Evolutionary conservation across 2,329 filamentous ascomycete genomes (phyloP), one percentile per base, ranked within the genome.

Genomic region (Cordyceps fumosorosea): DNA sequence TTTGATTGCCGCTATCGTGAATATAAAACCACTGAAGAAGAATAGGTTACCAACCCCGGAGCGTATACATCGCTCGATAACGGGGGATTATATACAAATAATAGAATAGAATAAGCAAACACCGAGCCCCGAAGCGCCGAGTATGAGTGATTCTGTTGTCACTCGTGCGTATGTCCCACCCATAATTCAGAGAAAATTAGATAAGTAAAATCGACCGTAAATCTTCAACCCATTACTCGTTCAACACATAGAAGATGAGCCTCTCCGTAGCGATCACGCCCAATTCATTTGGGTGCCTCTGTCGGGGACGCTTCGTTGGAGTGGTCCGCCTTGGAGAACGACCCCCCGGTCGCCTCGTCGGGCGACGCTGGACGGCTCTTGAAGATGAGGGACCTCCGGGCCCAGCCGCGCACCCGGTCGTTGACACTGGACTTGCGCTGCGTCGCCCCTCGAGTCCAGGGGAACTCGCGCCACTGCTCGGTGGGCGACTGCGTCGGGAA

Each of bases 1-100:
- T 89, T 69, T 87, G 51, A 61, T 54, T 54, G 42, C 51, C 58
- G 57, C 48, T 37, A 44, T 45, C 2, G 42, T 37, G 29, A 40
- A 7, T 29, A 29, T 5, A 50, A 24, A 58, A 40, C 16, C 4
- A 40, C 18, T 8, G 4, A 47, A 55, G 16, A n/a, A 5, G 29
- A 56, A 22, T 32, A 16, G 22, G 12, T 12, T 42, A 24, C n/a
- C 48, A 60, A 60, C 40, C 45, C 26, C 26, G 22, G 57, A 60
- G 57, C 57, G 26, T 50, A 45, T 29, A 29, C 29, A 29, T 29
- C 6, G 51, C 51, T 61, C 59, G 29, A 61, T 50, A 40, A 40
- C 24, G 24, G 29, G 50, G n/a, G 40, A 40, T 24, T 60, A 60
- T 61, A 61, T 52, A 61, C 37, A 56, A 44, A 56, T 48, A 56